These are phyloP conservation scores for Manihot esculenta DNA, from an alignment of 441 rosid species.

Conservation along the genomic window DNA sequence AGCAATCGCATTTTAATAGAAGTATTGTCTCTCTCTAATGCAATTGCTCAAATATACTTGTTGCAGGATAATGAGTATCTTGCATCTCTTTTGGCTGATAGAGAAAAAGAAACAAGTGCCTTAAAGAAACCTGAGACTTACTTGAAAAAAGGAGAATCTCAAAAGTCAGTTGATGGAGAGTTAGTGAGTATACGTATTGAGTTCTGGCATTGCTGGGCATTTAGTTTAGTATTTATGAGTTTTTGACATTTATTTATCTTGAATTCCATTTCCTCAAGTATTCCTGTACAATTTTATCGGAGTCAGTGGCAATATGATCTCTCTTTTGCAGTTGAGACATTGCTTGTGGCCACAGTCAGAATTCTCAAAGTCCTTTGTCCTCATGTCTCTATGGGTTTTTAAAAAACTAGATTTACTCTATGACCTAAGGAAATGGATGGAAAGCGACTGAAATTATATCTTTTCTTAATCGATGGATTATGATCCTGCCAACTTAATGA, in stretches of 20 bases:
- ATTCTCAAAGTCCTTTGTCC: not conserved
- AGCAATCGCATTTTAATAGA: conserved; percentile 12
- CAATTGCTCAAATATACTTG: conserved; percentile 17
- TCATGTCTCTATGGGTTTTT: not conserved
- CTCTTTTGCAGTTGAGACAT: not conserved
- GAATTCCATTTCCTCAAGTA: not conserved
- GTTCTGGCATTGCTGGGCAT: not conserved
- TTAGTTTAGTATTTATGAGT: not conserved
- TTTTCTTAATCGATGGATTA: not conserved
- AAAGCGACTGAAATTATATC: not conserved
- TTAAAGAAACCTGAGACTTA: conserved; percentile 31
- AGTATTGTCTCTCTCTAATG: conserved; percentile 16
- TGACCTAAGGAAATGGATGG: not conserved
- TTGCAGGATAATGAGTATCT: conserved; percentile 48
- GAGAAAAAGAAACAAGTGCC: conserved; percentile 39
- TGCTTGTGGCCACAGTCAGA: not conserved
- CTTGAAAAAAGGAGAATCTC: conserved; percentile 30
- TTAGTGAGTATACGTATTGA: conserved; percentile 20
- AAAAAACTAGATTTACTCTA: not conserved
- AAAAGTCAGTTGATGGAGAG: conserved; percentile 30
- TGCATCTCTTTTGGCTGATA: conserved; percentile 41
- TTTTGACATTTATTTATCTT: not conserved
- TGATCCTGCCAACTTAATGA: not conserved
- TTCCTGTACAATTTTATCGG: not conserved
- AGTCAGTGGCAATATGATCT: not conserved